Conservation (phyloP, 2,329 filamentous ascomycete species). For the Blastomyces silverae region DNA sequence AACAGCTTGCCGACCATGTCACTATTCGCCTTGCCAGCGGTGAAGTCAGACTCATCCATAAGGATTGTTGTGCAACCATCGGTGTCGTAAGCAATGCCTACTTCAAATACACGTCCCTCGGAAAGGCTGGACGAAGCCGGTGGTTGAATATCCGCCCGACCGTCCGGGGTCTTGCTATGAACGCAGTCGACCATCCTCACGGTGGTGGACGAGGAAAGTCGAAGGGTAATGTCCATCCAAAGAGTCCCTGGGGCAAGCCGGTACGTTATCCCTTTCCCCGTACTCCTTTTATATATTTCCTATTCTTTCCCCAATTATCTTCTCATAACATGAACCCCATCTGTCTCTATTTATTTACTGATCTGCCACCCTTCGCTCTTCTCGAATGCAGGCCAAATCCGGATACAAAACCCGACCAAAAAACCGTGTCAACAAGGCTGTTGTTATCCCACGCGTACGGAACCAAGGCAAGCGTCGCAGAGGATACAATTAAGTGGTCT, state of each 20-base stretch:
- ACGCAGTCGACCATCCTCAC: slow-evolving; percentile 96
- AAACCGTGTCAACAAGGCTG: slow-evolving; percentile 84
- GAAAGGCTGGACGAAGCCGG: slow-evolving; percentile 87
- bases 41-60: slow-evolving; percentile 81
- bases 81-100: slow-evolving; percentile 91
- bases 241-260: slow-evolving; percentile 92
- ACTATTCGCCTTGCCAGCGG: slow-evolving; percentile 85
- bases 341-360: slow-evolving; percentile 17
- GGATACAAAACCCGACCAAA: slow-evolving; percentile 83
- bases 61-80: slow-evolving; percentile 89
- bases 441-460: slow-evolving; percentile 73
- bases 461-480: slow-evolving; percentile 84
- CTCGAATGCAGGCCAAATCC: slow-evolving; percentile 44
- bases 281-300: slow-evolving; percentile 9
- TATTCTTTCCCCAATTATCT: slow-evolving; percentile 7
- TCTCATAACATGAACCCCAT: not conserved
- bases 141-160: slow-evolving; percentile 94
- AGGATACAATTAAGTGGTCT: slow-evolving; percentile 49
- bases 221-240: slow-evolving; percentile 93
- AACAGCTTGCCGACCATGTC: slow-evolving; percentile 68
- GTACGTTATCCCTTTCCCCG: slow-evolving; percentile 52
- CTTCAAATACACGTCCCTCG: slow-evolving; percentile 81
- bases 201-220: slow-evolving; percentile 99
- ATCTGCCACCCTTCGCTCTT: slow-evolving; percentile 12
- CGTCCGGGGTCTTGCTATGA: slow-evolving; percentile 97